phyloP scores from a whole-genome alignment of 139 green algal species.

The Eudorina sp. region DNA sequence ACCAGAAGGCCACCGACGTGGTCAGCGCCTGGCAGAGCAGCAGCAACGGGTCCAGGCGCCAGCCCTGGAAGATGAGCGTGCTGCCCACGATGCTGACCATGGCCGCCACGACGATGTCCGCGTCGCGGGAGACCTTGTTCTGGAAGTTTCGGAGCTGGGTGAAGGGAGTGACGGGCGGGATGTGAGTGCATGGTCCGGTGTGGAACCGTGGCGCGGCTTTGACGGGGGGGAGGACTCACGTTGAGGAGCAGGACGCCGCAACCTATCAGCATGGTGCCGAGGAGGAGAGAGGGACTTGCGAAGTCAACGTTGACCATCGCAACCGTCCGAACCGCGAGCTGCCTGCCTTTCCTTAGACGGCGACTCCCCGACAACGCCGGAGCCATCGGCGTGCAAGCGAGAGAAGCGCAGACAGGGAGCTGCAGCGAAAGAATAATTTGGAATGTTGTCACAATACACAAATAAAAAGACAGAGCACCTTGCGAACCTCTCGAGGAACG shows the following conservation, averaged over 20 bases:
- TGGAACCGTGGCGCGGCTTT: too few relatives aligned
- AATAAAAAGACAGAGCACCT: too few relatives aligned
- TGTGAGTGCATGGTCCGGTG: too few relatives aligned
- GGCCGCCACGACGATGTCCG: conserved; percentile 78
- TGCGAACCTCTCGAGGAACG: too few relatives aligned
- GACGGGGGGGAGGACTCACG: conserved; percentile 49
- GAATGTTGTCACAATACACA: too few relatives aligned
- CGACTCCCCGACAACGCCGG: too few relatives aligned
- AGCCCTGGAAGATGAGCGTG: conserved; percentile 84
- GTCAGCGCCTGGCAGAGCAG: conserved; percentile 78
- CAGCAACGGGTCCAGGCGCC: conserved; percentile 79
- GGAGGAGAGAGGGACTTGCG: conserved; percentile 68
- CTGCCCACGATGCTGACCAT: conserved; percentile 77
- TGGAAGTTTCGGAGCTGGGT: conserved; percentile 71
- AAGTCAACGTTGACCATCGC: conserved; percentile 85
- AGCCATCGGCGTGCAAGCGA: too few relatives aligned
- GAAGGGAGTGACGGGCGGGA: not conserved
- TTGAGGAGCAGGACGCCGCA: conserved; percentile 73
- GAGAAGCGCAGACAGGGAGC: too few relatives aligned
- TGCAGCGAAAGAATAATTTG: too few relatives aligned
- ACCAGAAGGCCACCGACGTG: conserved; percentile 73
- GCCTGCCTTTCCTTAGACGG: not conserved
- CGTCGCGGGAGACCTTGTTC: conserved; percentile 69
- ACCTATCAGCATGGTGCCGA: conserved; percentile 70
- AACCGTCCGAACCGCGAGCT: conserved; percentile 27